phyloP scores from a whole-genome alignment of 805 yeast genomes.

The Debaryomyces prosopidis region DNA sequence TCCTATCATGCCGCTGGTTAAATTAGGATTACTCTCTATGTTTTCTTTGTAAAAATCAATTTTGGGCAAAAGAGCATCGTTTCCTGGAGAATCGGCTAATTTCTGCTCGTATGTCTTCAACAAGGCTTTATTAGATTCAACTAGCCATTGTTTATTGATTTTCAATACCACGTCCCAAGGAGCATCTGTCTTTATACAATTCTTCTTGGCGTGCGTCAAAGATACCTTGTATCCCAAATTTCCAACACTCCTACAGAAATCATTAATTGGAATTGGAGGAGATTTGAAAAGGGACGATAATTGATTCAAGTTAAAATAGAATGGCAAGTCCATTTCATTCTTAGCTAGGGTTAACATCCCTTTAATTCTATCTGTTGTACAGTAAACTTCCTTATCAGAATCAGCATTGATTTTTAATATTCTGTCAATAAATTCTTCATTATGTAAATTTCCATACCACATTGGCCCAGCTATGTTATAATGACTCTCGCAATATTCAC shows the following conservation, averaged over 20 bases:
- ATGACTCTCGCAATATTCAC: slow-evolving; percentile 68
- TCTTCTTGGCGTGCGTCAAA: slow-evolving; percentile 84
- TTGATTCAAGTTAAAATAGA: slow-evolving; percentile 80
- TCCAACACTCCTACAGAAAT: slow-evolving; percentile 76
- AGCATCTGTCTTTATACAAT: slow-evolving; percentile 87
- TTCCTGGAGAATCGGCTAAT: slow-evolving; percentile 3
- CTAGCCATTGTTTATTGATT: slow-evolving; percentile 62
- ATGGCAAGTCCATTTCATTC: slow-evolving; percentile 66
- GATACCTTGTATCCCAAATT: slow-evolving; percentile 82
- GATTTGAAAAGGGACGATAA: slow-evolving; percentile 74
- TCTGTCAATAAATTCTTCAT: slow-evolving; percentile 61
- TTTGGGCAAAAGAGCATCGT: slow-evolving; percentile 11
- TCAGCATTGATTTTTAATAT: slow-evolving; percentile 56
- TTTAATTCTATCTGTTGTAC: slow-evolving; percentile 78
- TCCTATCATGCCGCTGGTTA: slow-evolving; percentile 47
- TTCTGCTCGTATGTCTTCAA: slow-evolving; percentile 18
- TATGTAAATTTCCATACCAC: slow-evolving; percentile 81
- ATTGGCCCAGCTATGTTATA: slow-evolving; percentile 92
- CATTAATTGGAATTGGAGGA: slow-evolving; percentile 78
- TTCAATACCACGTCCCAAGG: slow-evolving; percentile 80
- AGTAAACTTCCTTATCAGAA: slow-evolving; percentile 59
- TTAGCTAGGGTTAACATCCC: slow-evolving; percentile 90
- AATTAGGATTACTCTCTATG: slow-evolving; percentile 41
- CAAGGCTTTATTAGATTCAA: slow-evolving; percentile 23
- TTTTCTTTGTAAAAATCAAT: slow-evolving; percentile 25